phyloP scores from a whole-genome alignment of 2,329 filamentous ascomycete species.

The Trichoderma oligosporum region DNA sequence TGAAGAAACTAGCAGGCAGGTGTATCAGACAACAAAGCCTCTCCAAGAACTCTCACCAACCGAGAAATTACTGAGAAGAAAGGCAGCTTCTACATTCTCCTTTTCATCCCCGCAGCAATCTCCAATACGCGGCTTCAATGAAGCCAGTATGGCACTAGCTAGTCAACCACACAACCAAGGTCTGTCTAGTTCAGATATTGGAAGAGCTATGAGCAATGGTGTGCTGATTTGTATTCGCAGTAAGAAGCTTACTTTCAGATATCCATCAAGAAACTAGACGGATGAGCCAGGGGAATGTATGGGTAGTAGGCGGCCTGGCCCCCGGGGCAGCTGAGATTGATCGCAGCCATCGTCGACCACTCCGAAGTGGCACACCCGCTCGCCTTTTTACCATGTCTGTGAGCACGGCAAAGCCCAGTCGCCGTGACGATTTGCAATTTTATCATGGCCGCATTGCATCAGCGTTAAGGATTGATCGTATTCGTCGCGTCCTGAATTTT shows the following conservation, averaged over 20 bases:
- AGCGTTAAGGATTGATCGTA: constrained; percentile 74
- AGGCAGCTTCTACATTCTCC: constrained; percentile 39
- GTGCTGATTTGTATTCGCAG: constrained; percentile 21
- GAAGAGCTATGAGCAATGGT: background rate
- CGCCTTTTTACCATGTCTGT: constrained; percentile 58
- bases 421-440: constrained; percentile 60
- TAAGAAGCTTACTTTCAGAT: constrained; percentile 28
- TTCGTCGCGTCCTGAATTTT: constrained; percentile 62
- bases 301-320: constrained; percentile 70
- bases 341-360: constrained; percentile 59
- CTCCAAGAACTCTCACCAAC: constrained; percentile 39
- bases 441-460: constrained; percentile 73
- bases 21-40: constrained; percentile 45
- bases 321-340: constrained; percentile 53
- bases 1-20: constrained; percentile 38
- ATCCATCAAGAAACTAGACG: constrained; percentile 37
- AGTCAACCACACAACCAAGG: constrained; percentile 4
- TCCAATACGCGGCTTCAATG: background rate
- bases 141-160: background rate
- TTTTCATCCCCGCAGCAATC: constrained; percentile 35
- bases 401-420: constrained; percentile 36
- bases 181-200: background rate
- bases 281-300: constrained; percentile 66
- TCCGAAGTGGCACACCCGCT: constrained; percentile 70
- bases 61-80: constrained; percentile 45